phyloP scores from a whole-genome alignment of 148 eudicot genomes.

The Rhododendron kiyosumense region DNA sequence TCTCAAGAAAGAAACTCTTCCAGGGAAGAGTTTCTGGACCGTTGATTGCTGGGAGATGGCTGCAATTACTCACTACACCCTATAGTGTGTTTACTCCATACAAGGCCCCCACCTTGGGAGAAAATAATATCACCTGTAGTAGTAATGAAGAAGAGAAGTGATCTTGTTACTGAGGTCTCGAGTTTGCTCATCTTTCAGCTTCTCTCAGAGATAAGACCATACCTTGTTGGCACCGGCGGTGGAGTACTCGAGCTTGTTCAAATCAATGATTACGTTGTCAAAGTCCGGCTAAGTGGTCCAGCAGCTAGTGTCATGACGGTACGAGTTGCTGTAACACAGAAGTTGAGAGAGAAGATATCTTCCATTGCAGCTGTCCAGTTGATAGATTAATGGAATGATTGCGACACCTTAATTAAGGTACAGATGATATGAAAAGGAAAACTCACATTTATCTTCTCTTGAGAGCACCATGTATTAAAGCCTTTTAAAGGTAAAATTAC shows the following conservation, averaged over 20 bases:
- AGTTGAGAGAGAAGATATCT: conserved; percentile 82
- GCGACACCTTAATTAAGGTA: conserved; percentile 1
- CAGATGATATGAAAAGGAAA: conserved; percentile 15
- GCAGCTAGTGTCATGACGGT: conserved; percentile 96
- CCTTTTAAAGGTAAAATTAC: background rate
- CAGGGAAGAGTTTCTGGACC: too few relatives aligned
- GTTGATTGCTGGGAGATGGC: background rate
- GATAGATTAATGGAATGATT: conserved; percentile 33
- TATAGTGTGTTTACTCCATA: too few relatives aligned
- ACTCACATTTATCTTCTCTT: conserved; percentile 27
- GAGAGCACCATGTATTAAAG: background rate
- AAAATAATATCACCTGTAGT: background rate
- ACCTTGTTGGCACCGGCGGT: conserved; percentile 83
- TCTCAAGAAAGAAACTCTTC: too few relatives aligned
- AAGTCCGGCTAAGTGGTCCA: conserved; percentile 72
- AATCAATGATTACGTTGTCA: conserved; percentile 59
- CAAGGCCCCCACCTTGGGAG: too few relatives aligned
- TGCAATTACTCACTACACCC: background rate
- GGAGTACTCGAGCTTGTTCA: conserved; percentile 76
- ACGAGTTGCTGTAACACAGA: conserved; percentile 88
- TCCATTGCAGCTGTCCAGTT: conserved; percentile 81
- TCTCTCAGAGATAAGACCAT: conserved; percentile 83
- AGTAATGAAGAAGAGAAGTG: background rate
- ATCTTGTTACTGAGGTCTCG: background rate
- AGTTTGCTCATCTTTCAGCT: conserved; percentile 37